Conservation (phyloP, 257 asterid species). For the Primulina eburnea region DNA sequence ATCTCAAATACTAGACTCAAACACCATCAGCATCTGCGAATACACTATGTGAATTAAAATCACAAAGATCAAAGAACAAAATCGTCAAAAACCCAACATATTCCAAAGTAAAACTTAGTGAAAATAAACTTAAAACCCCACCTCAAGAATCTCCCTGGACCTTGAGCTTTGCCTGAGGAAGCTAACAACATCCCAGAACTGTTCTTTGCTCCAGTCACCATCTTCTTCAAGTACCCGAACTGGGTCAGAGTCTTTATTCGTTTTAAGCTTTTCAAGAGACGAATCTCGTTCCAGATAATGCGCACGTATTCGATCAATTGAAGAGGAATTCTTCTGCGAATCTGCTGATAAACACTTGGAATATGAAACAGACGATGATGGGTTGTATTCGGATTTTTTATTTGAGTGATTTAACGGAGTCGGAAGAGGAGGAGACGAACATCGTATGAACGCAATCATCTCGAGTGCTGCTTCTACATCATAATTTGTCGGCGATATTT, state of each 20-base stretch:
- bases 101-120: neutral
- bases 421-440: too few relatives aligned
- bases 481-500: too few relatives aligned
- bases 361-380: too few relatives aligned
- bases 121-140: neutral
- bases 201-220: slow-evolving; percentile 31
- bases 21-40: neutral
- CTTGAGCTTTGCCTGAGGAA: slow-evolving; percentile 27
- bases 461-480: too few relatives aligned
- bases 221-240: slow-evolving; percentile 22
- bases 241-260: slow-evolving; percentile 7
- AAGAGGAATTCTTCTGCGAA: neutral
- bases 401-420: too few relatives aligned
- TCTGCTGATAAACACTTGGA: too few relatives aligned
- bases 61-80: neutral
- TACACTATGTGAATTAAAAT: neutral
- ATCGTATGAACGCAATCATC: too few relatives aligned
- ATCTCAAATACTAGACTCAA: neutral
- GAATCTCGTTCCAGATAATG: neutral
- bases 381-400: too few relatives aligned
- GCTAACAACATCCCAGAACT: slow-evolving; percentile 27
- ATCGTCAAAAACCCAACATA: neutral
- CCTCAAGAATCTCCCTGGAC: slow-evolving; percentile 23
- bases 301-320: neutral
- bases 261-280: neutral